Base-by-base conservation (phyloP, 1,139 yeast genomes). In the Diutina catenulata region DNA sequence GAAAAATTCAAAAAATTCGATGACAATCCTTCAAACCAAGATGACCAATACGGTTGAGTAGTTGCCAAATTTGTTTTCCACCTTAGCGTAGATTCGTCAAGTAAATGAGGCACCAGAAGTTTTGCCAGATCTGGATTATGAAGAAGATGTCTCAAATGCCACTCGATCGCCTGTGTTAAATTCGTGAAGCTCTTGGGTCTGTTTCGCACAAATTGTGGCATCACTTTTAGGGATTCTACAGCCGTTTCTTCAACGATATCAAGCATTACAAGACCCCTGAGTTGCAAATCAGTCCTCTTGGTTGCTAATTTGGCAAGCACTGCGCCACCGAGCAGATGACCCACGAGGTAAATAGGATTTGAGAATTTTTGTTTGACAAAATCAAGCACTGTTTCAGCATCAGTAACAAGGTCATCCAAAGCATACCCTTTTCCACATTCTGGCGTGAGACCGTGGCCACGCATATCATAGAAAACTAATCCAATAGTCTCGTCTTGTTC, bases 181-280 rank as follows among this genome's bases (percentile, higher is more conserved):
- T 73, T 58, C 0, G 52, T 45, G 47, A 91, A 91, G 1, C 51
- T 46, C 21, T 52, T 51, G 0, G 98, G 97, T 28, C 93, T 62
- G 18, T 65, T 62, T 3, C 59, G 53, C 6, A 91, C 62, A 45
- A 83, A 82, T 18, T 56, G 51, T 3, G 76, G 72, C 86, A 91
- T 88, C 3, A 74, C 64, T 4, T 56, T 50, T 5, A 91, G 60
- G 0, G 95, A 76, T 26, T 71, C 69, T 2, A 81, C 64, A 0
- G 97, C 97, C 0, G 91, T 80, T 43, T 88, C 97, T 52, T 91
- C 98, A 3, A 91, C 96, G 2, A 93, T 93, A 55, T 91, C 99
- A 19, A 91, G 58, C 63, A 88, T 75, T 0, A 74, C 71, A 5
- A 91, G 57, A 0, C 97, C 98, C 33, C 66, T 62, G 2, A 76